These are phyloP conservation scores for Pythium coloratum DNA, from an alignment of 352 stramenopile species.

Conservation along the genomic window DNA sequence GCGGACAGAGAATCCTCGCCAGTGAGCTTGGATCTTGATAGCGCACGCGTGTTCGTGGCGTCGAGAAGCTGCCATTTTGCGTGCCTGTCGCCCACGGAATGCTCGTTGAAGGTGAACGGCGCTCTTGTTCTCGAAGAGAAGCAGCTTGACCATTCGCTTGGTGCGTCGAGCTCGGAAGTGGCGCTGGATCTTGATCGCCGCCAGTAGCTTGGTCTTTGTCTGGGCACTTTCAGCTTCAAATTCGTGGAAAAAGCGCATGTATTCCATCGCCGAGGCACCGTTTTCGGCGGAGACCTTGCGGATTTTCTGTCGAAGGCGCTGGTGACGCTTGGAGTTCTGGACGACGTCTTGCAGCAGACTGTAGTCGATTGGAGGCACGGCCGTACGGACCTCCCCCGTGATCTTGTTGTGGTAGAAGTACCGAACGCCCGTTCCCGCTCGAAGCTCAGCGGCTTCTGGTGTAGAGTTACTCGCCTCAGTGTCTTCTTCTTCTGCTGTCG, in stretches of 20 bases:
- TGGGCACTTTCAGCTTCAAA: constrained; percentile 68
- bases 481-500: constrained; percentile 2
- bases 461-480: background rate
- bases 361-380: constrained; percentile 58
- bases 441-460: background rate
- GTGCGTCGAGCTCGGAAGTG: constrained; percentile 56
- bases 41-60: constrained; percentile 39
- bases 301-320: constrained; percentile 56
- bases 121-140: constrained; percentile 62
- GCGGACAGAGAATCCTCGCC: constrained; percentile 39
- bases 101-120: constrained; percentile 61
- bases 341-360: constrained; percentile 67
- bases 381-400: constrained; percentile 47
- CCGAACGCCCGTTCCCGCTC: constrained; percentile 24
- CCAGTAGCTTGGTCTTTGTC: constrained; percentile 43
- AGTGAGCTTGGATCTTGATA: constrained; percentile 54
- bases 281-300: constrained; percentile 45
- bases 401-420: constrained; percentile 71
- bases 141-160: constrained; percentile 34
- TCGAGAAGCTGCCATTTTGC: constrained; percentile 32
- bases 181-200: constrained; percentile 62
- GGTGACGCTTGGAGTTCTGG: constrained; percentile 66
- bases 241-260: constrained; percentile 65
- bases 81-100: constrained; percentile 58
- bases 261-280: constrained; percentile 61